phyloP scores from a whole-genome alignment of 305 asterid species.

The Fraxinus latifolia region DNA sequence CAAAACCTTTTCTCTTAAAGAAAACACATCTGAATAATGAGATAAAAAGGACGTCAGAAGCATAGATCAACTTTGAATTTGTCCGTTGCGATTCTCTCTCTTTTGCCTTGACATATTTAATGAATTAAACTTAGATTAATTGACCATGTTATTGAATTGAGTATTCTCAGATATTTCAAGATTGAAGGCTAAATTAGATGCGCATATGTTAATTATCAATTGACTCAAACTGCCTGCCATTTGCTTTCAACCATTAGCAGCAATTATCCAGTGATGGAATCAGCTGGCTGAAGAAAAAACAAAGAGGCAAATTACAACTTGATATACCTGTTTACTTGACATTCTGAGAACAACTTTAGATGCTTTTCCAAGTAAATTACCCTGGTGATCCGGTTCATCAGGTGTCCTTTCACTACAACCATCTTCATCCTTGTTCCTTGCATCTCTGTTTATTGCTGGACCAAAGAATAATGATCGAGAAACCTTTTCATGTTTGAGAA shows the following conservation, averaged over 20 bases:
- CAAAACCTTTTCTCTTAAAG: slow-evolving; percentile 7
- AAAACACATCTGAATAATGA: slow-evolving; percentile 1
- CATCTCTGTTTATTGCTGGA: slow-evolving; percentile 31
- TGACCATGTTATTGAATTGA: neutral
- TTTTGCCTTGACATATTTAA: neutral
- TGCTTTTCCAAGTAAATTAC: slow-evolving; percentile 41
- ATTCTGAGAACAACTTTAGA: slow-evolving; percentile 54
- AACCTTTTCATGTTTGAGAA: slow-evolving; percentile 67
- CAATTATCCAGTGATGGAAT: neutral
- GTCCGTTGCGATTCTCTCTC: neutral
- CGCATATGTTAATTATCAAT: neutral
- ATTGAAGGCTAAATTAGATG: neutral
- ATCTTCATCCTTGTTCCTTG: slow-evolving; percentile 36
- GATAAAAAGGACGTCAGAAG: neutral
- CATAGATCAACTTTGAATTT: neutral
- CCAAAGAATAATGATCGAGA: slow-evolving; percentile 64
- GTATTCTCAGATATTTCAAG: neutral
- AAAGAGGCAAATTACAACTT: neutral
- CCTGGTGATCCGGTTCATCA: slow-evolving; percentile 29
- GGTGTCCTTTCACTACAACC: slow-evolving; percentile 27
- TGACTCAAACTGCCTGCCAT: neutral
- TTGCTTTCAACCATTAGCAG: neutral
- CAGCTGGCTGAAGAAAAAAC: neutral
- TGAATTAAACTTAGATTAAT: neutral
- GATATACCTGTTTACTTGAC: slow-evolving; percentile 74